Evolutionary conservation across 345 rosid species (phyloP), one percentile per base, ranked within the genome.

Genomic region (Eucalyptus fibrosa): DNA sequence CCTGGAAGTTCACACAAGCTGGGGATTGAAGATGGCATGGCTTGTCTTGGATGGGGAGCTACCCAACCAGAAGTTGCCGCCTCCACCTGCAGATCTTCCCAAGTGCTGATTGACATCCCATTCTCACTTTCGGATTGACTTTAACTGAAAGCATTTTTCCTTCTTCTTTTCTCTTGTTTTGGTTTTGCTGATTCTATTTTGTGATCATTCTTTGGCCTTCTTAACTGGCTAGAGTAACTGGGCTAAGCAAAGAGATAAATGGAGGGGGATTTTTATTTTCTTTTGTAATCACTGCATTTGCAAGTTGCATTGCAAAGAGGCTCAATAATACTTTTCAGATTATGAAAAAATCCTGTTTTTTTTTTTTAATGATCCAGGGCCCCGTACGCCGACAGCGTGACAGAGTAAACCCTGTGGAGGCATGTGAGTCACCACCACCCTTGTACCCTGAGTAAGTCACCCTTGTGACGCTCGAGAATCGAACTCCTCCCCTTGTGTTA

Each of bases 11-110:
- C 97, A 96, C 92, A 95, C 96, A 14, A 96, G 95, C 89, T 94
- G 97, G 97, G 97, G 96, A 86, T 89, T 94, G 91, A 94, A 91
- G 89, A 95, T 92, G 97, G 97, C 95, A 72, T 96, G 96, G 96
- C 88, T 94, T 69, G 96, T 96, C 50, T 93, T 95, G 89, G 95
- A 96, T 87, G 96, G 96, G 88, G 91, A 96, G 86, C 93, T 93
- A 87, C 94, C 95, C n/a, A 91, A 92, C 87, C 95, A 96, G 92
- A 96, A 96, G 80, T 90, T 96, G 83, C 95, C 90, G 50, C 96
- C 97, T 88, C 96, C 96, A 42, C 96, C 96, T 37, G 92, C 94
- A 40, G 96, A 95, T 90, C 94, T 95, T 89, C 97, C 96, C n/a
- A 89, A 94, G 88, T 94, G 97, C 91, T 94, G 91, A 94, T 9